A percentile compares a stretch with the other conserved stretches of the same genome.
Conservation (phyloP, 345 rosid species). For the Arabis alpina region DNA sequence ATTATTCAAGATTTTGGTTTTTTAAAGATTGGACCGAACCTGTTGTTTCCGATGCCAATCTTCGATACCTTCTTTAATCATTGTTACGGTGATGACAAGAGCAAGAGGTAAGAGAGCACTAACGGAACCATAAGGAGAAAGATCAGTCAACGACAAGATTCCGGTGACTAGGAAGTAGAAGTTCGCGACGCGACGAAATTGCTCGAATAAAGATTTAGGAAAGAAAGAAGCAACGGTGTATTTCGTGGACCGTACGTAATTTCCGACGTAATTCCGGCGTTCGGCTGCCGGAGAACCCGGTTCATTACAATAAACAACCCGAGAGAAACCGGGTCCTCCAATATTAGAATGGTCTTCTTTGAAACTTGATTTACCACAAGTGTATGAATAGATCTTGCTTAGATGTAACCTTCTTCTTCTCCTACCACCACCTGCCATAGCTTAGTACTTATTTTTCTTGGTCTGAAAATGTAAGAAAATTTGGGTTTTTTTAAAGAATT, state of each 20-base stretch:
- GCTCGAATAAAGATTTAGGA: conserved; percentile 95
- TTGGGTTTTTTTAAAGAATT: neutral
- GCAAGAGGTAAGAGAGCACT: conserved; percentile 77
- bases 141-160: conserved; percentile 66
- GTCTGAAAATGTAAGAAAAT: conserved; percentile 23
- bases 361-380: conserved; percentile 67
- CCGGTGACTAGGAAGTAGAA: conserved; percentile 81
- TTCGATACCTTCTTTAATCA: conserved; percentile 90
- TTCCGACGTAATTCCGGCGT: conserved; percentile 56
- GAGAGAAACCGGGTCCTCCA: conserved; percentile 86
- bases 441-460: conserved; percentile 11
- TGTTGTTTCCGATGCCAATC: conserved; percentile 88
- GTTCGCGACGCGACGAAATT: conserved; percentile 95
- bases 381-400: conserved; percentile 81
- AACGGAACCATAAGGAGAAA: conserved; percentile 71
- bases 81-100: conserved; percentile 71
- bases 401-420: conserved; percentile 58
- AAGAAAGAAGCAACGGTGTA: conserved; percentile 74
- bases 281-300: conserved; percentile 68
- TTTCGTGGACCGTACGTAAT: conserved; percentile 78
- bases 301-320: conserved; percentile 82
- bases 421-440: conserved; percentile 61
- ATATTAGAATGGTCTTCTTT: conserved; percentile 77
- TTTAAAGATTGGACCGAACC: conserved; percentile 44
- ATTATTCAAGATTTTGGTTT: no score